These are phyloP conservation scores for Tilletiaria anomala DNA, from an alignment of 1,284 basidiomycete species.

Conservation along the genomic window DNA sequence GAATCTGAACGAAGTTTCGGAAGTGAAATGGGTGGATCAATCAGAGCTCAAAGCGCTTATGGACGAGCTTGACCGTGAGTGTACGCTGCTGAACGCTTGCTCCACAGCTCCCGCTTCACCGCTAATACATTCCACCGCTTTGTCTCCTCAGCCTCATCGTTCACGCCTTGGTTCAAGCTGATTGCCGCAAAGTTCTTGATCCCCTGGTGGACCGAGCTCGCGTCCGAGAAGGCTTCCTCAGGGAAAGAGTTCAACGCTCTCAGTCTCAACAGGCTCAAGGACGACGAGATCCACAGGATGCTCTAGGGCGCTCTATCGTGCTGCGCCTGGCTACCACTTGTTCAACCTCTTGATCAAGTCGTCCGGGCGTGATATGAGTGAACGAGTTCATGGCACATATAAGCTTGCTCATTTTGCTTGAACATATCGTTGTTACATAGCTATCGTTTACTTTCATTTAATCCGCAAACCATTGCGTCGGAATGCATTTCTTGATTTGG, in stretches of 20 bases:
- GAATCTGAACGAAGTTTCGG: constrained; percentile 83
- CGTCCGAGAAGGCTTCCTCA: constrained; percentile 40
- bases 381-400: too few species aligned
- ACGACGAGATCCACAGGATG: constrained; percentile 35
- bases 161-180: constrained; percentile 99
- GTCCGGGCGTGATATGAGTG: too few species aligned
- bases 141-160: constrained; percentile 54
- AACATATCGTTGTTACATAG: too few species aligned
- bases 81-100: not conserved
- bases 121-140: not conserved
- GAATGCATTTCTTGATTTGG: too few species aligned
- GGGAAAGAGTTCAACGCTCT: constrained; percentile 18
- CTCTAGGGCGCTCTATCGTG: too few species aligned
- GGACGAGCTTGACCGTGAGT: constrained; percentile 47
- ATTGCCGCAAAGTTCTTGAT: constrained; percentile 94
- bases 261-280: constrained; percentile 16
- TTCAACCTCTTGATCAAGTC: too few species aligned
- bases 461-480: too few species aligned
- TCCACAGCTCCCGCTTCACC: not conserved
- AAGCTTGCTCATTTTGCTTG: too few species aligned
- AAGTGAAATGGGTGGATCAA: constrained; percentile 79
- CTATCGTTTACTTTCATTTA: too few species aligned
- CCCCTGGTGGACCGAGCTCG: constrained; percentile 97
- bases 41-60: constrained; percentile 82
- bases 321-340: too few species aligned